Evolutionary conservation across 2,329 filamentous ascomycete species (phyloP).

Genomic region (Ophiocordyceps robertsii): DNA sequence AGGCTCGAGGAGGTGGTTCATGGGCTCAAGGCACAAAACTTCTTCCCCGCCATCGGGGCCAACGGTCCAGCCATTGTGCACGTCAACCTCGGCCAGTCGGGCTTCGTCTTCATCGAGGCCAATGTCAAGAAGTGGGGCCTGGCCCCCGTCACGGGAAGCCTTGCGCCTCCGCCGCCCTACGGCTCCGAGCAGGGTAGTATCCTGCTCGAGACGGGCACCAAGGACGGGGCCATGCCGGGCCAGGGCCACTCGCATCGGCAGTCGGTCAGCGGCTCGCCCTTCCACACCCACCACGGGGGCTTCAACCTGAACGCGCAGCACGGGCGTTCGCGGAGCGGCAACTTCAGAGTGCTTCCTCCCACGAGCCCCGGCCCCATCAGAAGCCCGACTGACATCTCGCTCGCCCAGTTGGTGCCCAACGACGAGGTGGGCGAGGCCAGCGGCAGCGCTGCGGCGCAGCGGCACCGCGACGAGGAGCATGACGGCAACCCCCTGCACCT

Average conservation of each 20-base stretch:
- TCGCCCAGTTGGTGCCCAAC: slow-evolving; percentile 65
- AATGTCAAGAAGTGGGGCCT: slow-evolving; percentile 99
- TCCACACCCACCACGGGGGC: slow-evolving; percentile 25
- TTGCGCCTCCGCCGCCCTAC: slow-evolving; percentile 91
- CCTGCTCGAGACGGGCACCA: slow-evolving; percentile 71
- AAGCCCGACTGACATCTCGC: slow-evolving; percentile 89
- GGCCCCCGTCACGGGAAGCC: slow-evolving; percentile 85
- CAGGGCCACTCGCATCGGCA: slow-evolving; percentile 32
- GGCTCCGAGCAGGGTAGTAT: slow-evolving; percentile 96
- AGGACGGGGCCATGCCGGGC: slow-evolving; percentile 38
- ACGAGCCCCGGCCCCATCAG: slow-evolving; percentile 80
- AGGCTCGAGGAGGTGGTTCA: slow-evolving; percentile 90
- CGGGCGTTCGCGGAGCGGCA: slow-evolving; percentile 62
- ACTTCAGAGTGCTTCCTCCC: slow-evolving; percentile 60
- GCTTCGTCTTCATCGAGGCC: slow-evolving; percentile 97
- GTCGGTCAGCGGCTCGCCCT: slow-evolving; percentile 23
- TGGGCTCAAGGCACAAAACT: slow-evolving; percentile 86
- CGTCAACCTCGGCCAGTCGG: slow-evolving; percentile 95
- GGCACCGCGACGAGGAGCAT: slow-evolving; percentile 11
- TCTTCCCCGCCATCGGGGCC: slow-evolving; percentile 94
- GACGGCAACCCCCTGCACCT: slow-evolving; percentile 24
- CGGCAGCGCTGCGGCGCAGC: slow-evolving; percentile 10
- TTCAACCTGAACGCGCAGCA: slow-evolving; percentile 49
- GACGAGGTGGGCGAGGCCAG: slow-evolving; percentile 56
- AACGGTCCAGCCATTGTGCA: slow-evolving; percentile 88